Percentiles rank a stretch among this genome's conserved stretches.
Conservation (phyloP, 495 filamentous ascomycete genomes). For the Aspergillus mulundensis region DNA sequence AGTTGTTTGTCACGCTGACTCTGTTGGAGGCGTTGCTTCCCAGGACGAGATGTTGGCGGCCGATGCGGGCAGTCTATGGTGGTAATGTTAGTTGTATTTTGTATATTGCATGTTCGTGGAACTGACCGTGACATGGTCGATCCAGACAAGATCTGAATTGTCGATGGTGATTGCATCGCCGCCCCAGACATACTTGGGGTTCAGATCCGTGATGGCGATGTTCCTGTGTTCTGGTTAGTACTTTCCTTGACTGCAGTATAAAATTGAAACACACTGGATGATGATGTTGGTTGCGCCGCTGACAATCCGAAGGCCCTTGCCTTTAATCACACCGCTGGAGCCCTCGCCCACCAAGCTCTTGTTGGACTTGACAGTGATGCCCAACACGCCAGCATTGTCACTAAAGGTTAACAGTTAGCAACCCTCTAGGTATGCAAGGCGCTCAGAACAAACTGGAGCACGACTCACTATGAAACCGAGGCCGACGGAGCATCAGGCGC, state of each 20-base stretch:
- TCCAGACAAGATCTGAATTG: conserved; percentile 41
- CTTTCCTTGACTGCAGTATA: background rate
- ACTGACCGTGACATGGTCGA: conserved; percentile 45
- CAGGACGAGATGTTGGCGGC: conserved; percentile 44
- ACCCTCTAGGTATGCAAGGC: too few relatives aligned
- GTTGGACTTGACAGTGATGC: conserved; percentile 43
- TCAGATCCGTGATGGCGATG: conserved; percentile 45
- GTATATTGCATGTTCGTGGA: background rate
- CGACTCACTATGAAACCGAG: conserved; percentile 31
- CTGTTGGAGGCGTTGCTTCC: conserved; percentile 36
- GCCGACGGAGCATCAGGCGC: conserved; percentile 29
- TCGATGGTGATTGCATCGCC: conserved; percentile 46
- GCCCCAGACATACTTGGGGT: conserved; percentile 49
- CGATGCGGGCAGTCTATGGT: conserved; percentile 39
- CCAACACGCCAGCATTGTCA: conserved; percentile 40
- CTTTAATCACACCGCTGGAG: conserved; percentile 37
- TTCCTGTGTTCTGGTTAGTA: conserved; percentile 23
- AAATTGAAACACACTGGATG: conserved; percentile 31
- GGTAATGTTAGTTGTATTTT: background rate
- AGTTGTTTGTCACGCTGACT: background rate
- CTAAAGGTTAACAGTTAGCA: too few relatives aligned
- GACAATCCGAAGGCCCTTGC: conserved; percentile 44
- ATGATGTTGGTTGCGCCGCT: conserved; percentile 44
- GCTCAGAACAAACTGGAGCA: background rate
- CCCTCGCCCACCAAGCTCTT: conserved; percentile 43